phyloP scores from a whole-genome alignment of 2,329 filamentous ascomycete species.

The Domatiomyces globalis region DNA sequence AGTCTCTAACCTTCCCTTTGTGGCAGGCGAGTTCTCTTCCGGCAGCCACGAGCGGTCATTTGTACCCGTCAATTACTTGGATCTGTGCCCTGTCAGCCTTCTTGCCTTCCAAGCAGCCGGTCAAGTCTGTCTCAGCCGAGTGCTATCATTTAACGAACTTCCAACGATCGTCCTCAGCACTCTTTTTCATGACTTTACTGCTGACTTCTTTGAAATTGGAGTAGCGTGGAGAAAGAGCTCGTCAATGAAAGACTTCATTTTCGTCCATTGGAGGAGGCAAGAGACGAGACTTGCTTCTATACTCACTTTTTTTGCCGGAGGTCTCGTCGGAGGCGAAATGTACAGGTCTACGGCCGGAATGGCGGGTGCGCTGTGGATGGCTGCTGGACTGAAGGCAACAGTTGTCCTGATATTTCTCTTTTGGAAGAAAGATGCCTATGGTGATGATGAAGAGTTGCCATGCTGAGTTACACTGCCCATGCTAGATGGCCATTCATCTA shows the following conservation, averaged over 20 bases:
- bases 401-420: slow-evolving; percentile 26
- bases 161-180: slow-evolving; percentile 34
- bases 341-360: slow-evolving; percentile 29
- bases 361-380: slow-evolving; percentile 30
- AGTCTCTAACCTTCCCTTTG: slow-evolving; percentile 20
- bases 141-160: slow-evolving; percentile 30
- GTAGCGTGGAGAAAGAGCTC: slow-evolving; percentile 25
- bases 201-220: slow-evolving; percentile 25
- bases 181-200: slow-evolving; percentile 32
- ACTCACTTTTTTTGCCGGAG: slow-evolving; percentile 26
- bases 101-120: slow-evolving; percentile 30
- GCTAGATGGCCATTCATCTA: too few species aligned
- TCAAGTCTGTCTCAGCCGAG: slow-evolving; percentile 30
- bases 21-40: slow-evolving; percentile 15
- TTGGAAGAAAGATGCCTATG: slow-evolving; percentile 21
- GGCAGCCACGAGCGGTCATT: slow-evolving; percentile 6
- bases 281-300: slow-evolving; percentile 24
- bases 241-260: slow-evolving; percentile 24
- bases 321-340: slow-evolving; percentile 30
- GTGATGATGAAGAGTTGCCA: not conserved
- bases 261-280: slow-evolving; percentile 10
- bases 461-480: not conserved
- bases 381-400: slow-evolving; percentile 27
- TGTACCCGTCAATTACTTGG: slow-evolving; percentile 12
- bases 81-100: slow-evolving; percentile 26